phyloP scores from a whole-genome alignment of 75 land plant species.

The Pinus albicaulis region DNA sequence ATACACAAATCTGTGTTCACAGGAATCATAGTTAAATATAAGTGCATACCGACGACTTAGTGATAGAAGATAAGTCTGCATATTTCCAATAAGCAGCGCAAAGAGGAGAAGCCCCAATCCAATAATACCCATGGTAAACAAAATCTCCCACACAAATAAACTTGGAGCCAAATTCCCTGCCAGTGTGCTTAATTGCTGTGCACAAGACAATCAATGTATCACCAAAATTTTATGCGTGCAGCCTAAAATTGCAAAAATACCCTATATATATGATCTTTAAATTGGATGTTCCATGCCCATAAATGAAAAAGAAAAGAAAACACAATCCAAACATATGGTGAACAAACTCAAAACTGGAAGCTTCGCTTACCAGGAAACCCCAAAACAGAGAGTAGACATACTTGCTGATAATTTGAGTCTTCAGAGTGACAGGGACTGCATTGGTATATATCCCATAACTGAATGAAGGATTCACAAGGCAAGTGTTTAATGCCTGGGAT shows the following conservation, averaged over 20 bases:
- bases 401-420: constrained; percentile 7
- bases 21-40: not conserved
- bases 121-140: constrained; percentile 26
- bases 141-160: constrained; percentile 23
- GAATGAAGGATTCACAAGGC: constrained; percentile 6
- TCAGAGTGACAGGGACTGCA: constrained; percentile 22
- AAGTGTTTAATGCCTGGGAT: not conserved
- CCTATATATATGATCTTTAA: too few relatives aligned
- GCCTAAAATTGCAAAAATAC: too few relatives aligned
- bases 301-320: not conserved
- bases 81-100: constrained; percentile 33
- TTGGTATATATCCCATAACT: constrained; percentile 26
- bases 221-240: not conserved
- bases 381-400: constrained; percentile 38
- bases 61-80: constrained; percentile 35
- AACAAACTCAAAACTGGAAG: not conserved
- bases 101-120: constrained; percentile 33
- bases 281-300: too few relatives aligned
- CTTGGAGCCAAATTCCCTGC: constrained; percentile 34
- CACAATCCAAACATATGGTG: not conserved
- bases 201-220: not conserved
- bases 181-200: constrained; percentile 33
- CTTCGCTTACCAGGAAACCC: constrained; percentile 36
- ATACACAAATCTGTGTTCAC: too few relatives aligned
- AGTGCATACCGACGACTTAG: constrained; percentile 29